Evolutionary conservation across 129 eudicot species (phyloP), one percentile per base, ranked within the genome.

Genomic region (Silybum marianum): DNA sequence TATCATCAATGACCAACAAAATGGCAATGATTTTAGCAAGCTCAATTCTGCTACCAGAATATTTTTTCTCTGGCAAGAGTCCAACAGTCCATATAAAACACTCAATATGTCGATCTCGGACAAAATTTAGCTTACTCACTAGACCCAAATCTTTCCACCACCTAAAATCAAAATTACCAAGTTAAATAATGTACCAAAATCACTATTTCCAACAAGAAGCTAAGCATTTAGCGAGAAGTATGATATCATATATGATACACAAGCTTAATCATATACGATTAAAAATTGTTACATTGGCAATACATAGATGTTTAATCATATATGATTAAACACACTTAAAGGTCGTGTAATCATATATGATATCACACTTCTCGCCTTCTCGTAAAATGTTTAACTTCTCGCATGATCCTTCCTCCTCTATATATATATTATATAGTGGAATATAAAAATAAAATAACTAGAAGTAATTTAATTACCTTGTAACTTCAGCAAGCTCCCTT

Each of bases 1-100:
- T 80, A 71, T 88, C 90, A 40, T 88, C 90, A 9, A 87, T 78
- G 1, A 82, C 77, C 16, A 78, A 39, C 9, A 81, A 63, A 78
- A 87, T 60, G 6, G 86, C 86, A 16, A 78, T 78, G 34, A 81
- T 72, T 54, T 84, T 87, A 25, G 90, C 84, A 2, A 84, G 72
- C 39, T 78, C 76, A 10, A 78, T 84, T 34, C 90, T 54, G 62
- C 76, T 70, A 9, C 32, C 18, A 4, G 82, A 34, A 67, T 81
- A 71, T 25, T 81, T 71, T 4, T 84, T 88, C 5, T 84, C 84
- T 2, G 86, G 81, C 8, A 78, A 66, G 44, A 84, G 62, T 18
- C 86, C 88, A 0, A 84, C 88, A 2, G 73, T 38, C 90, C 90
- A 87, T 0, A 87, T 26, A 16, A 81, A 84, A 65, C 86, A 81